phyloP scores from a whole-genome alignment of 2,329 filamentous ascomycete genomes.

The Calonectria multiphialidica region DNA sequence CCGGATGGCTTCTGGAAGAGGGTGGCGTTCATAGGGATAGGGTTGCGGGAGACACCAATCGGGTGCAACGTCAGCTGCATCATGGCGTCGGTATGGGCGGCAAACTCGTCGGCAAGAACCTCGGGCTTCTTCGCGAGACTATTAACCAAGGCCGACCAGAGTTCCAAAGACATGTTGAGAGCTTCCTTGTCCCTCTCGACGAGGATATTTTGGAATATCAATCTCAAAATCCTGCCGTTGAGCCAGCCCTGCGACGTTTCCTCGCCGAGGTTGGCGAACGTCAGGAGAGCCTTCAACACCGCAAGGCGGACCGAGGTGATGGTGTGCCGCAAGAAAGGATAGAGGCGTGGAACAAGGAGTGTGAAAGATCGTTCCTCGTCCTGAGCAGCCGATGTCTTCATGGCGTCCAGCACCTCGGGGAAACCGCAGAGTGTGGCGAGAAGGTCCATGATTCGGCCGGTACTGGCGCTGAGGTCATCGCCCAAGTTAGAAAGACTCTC shows the following conservation, averaged over 20 bases:
- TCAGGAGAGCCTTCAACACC: constrained; percentile 91
- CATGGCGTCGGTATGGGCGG: constrained; percentile 81
- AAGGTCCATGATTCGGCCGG: constrained; percentile 98
- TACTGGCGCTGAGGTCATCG: constrained; percentile 96
- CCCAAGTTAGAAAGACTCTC: constrained; percentile 96
- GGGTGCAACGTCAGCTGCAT: constrained; percentile 89
- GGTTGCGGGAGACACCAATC: constrained; percentile 90
- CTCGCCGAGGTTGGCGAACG: constrained; percentile 89
- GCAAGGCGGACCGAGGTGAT: constrained; percentile 96
- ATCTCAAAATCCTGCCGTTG: constrained; percentile 85
- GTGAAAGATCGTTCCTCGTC: constrained; percentile 92
- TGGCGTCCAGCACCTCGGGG: constrained; percentile 89
- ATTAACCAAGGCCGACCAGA: constrained; percentile 85
- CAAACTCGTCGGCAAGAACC: constrained; percentile 79
- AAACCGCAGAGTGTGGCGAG: constrained; percentile 96
- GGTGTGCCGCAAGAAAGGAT: constrained; percentile 95
- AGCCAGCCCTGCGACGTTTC: constrained; percentile 90
- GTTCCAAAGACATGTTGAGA: constrained; percentile 83
- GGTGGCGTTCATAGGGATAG: constrained; percentile 89
- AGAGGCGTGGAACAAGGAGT: constrained; percentile 90
- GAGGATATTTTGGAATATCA: constrained; percentile 95
- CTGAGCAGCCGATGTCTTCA: constrained; percentile 88
- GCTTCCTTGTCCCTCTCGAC: constrained; percentile 91
- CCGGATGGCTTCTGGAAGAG: constrained; percentile 96
- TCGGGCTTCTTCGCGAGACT: constrained; percentile 74